Base-by-base conservation (phyloP, 345 rosid genomes). In the Eutrema heterophyllum region DNA sequence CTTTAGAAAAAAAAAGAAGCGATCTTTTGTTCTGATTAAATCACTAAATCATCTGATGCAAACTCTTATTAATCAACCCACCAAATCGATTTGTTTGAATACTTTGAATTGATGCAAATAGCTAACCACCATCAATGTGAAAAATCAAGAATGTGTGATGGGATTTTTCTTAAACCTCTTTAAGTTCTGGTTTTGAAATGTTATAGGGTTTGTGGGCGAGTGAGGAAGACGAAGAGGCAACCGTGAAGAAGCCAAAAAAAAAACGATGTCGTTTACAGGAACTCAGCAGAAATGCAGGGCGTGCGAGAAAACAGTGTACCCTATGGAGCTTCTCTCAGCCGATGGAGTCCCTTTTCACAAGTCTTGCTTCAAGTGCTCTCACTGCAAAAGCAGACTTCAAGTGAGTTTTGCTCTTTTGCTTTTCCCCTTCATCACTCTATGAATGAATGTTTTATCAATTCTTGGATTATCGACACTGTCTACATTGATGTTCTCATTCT, bases 211-310 rank as follows among this genome's bases (percentile, higher is more conserved):
- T 60, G 61, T 30, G 52, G 24, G 52, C 18, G 46, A 44, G 72
- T 15, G 73, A 71, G 68, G 63, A 53, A 72, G 68, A 70, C 24
- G 41, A 54, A 53, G 49, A 50, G 62, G 10, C 2, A 35, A 74
- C 46, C 15, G 57, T 64, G 58, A 55, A 48, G 53, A 56, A 41
- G 66, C 26, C n/a, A 5, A 44, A 38, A 29, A 6, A 40, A 0
- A 24, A 71, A 76, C 83, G 51, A 95, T 95, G 98, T 89, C 99
- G 73, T 96, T 96, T 77, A 84, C 80, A 9, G 99, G 99, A 60
- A 96, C 99, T 49, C 97, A 87, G 73, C 87, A 90, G 84, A 96
- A 92, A 82, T 96, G 99, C 85, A 90, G 84, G 84, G 92, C 90
- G 30, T 96, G 99, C 48, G 96, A 86, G 76, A 96, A 90, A 91